Evolutionary conservation across 306 rosid genomes (phyloP), one percentile per base, ranked within the genome.

Genomic region (Elaeagnus macrophylla): DNA sequence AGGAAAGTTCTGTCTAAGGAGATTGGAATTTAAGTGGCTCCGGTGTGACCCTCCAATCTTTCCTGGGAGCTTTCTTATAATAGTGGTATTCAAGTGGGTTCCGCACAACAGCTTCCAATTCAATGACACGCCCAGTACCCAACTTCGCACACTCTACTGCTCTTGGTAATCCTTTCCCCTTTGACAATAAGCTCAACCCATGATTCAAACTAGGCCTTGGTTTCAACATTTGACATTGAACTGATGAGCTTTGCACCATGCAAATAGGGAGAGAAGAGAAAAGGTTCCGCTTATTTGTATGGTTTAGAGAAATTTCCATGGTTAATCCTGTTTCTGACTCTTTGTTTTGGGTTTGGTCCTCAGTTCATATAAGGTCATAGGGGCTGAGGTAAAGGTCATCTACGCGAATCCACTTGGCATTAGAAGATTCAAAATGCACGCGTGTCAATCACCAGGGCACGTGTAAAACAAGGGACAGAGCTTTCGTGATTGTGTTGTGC

Each of bases 281-380:
- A 60, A 61, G 37, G 42, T 16, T 14, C 36, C 9, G 60, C n/a
- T 54, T 20, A 18, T 43, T 55, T 2, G 40, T 61, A 45, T 52
- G 72, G 59, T 36, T 56, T 9, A 68, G 19, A 59, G 54, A 56
- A n/a, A 37, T 54, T 61, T 56, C 70, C 80, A 82, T 73, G 50
- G 54, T 5, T 13, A 14, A 12, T 9, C 15, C 15, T 8, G 15
- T 45, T 9, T 45, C 15, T 8, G 15, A 45, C 15, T 12, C 15
- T 7, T 3, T 4, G 49, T 14, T 12, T 14, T 45, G n/a, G 49
- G 15, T 6, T 3, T 12, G 48, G 13, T 11, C 12, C 8, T 45
- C n/a, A n/a, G n/a, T n/a, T n/a, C n/a, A 45, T 45, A 14, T 45
- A 45, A 14, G 49, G 19, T 45, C 15, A 12, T 15, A 4, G 15